Evolutionary conservation across 192 early-diverging fungal genomes (phyloP), one percentile per base, ranked within the genome.

Genomic region (Oehlia diaphana): DNA sequence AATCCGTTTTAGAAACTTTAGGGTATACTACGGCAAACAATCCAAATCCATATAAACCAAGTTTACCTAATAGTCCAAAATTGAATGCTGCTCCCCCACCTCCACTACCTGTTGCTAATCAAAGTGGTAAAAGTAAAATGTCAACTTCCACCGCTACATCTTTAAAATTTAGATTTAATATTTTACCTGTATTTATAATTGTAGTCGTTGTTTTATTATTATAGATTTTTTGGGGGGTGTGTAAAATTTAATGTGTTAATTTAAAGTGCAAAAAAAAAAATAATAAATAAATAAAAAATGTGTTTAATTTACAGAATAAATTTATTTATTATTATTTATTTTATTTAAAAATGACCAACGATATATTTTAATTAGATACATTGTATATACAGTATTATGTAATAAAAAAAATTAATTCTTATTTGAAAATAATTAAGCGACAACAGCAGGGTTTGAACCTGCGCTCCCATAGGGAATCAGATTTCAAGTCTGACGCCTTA

Each of bases 401-500:
- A 31, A 31, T 31, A 31, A 31, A 31, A 31, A 26, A 31, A 31
- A 31, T 31, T 31, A 31, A 31, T 31, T 31, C 2, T 31, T 31
- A 37, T 37, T 44, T 44, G 16, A 53, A 53, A 53, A 26, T 8
- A 28, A 31, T 65, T 31, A 65, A 31, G n/a, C 72, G 72, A 74
- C 72, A 74, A 53, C 72, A 74, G 72, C 72, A 74, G 72, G 72
- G 72, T 74, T 74, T 74, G 72, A 74, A 74, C 72, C 72, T 74
- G 72, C 72, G 72, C 72, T 74, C 72, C 72, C 72, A 74, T 53
- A 53, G 72, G 72, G 72, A 74, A 74, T 74, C 72, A 74, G 72
- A 74, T 74, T 74, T 74, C 72, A 74, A 74, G 72, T 74, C 72
- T 74, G 72, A 74, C 72, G 72, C 72, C 72, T 74, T 74, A 74